phyloP scores from a whole-genome alignment of 148 eudicot species.

The Cornus kousa region DNA sequence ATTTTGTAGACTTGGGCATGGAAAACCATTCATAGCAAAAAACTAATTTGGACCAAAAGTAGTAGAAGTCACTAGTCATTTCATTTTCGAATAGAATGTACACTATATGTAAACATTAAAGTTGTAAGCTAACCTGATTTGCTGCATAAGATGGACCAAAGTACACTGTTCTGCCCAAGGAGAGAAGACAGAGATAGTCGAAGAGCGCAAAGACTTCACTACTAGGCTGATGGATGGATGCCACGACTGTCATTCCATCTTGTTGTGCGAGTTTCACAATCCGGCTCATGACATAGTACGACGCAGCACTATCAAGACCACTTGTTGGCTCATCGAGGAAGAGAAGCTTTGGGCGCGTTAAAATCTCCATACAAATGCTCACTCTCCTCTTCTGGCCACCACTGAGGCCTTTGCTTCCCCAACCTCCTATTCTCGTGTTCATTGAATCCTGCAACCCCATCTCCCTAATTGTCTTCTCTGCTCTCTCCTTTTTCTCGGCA shows the following conservation, averaged over 20 bases:
- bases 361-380: conserved; percentile 45
- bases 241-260: conserved; percentile 34
- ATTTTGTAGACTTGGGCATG: conserved; percentile 39
- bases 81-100: too few species aligned
- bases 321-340: conserved; percentile 58
- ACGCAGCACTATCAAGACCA: conserved; percentile 56
- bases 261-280: conserved; percentile 31
- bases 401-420: conserved; percentile 41
- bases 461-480: conserved; percentile 50
- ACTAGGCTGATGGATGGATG: conserved; percentile 52
- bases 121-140: conserved; percentile 23
- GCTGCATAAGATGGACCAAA: conserved; percentile 34
- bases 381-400: conserved; percentile 49
- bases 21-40: conserved; percentile 37
- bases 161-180: conserved; percentile 36
- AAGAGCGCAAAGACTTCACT: conserved; percentile 47
- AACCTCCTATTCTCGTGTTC: conserved; percentile 45
- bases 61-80: too few species aligned
- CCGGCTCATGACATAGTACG: conserved; percentile 43
- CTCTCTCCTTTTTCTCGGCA: conserved; percentile 52
- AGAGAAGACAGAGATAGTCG: conserved; percentile 39
- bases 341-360: conserved; percentile 42
- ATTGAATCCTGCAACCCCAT: conserved; percentile 68
- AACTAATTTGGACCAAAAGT: conserved; percentile 24
- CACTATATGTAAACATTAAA: too few species aligned